Evolutionary conservation across 352 stramenopile genomes (phyloP), one percentile per base, ranked within the genome.

Genomic region (Phytophthora sp.): DNA sequence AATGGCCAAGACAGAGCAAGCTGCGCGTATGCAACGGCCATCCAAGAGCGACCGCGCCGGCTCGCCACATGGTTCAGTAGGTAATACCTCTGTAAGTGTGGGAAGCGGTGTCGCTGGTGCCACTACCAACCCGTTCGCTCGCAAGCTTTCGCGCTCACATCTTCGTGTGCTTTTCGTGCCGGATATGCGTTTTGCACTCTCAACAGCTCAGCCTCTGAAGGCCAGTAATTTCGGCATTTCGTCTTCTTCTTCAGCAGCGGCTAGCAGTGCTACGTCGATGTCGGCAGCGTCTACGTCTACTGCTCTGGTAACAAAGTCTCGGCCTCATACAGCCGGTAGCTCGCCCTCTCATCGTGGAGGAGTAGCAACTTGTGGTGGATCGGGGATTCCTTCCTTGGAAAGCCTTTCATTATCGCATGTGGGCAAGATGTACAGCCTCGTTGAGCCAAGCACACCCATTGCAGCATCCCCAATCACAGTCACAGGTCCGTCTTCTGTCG

Each of bases 351-450:
- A 68, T 36, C 66, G 69, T n/a, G 56, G 46, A 46, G 57, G 42
- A 9, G 33, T 63, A 5, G 30, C 33, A 27, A 63, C 59, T n/a
- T 47, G 65, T 24, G 54, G 61, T 42, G 71, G 50, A 7, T 54
- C 57, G 13, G 71, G 63, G 3, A 59, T 71, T 20, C 62, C 73
- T 12, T 75, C 86, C 7, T 63, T 94, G 42, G 88, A 94, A 36
- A 94, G 88, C 35, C 52, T 96, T 9, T 90, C 86, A 0, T 63
- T 94, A 15, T 83, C 83, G 1, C 65, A 91, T 7, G 87, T 96
- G 21, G 79, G 92, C 38, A 88, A 88, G 35, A 91, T 94, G 82
- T 96, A 96, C 53, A 89, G 86, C 9, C 75, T 96, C 1, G 81
- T 91, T 30, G 78, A 86, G 12, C 85, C 85, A 30, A 90, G 84